These are phyloP conservation scores for Phytophthora boehmeriae DNA, from an alignment of 352 stramenopile genomes.

Conservation along the genomic window DNA sequence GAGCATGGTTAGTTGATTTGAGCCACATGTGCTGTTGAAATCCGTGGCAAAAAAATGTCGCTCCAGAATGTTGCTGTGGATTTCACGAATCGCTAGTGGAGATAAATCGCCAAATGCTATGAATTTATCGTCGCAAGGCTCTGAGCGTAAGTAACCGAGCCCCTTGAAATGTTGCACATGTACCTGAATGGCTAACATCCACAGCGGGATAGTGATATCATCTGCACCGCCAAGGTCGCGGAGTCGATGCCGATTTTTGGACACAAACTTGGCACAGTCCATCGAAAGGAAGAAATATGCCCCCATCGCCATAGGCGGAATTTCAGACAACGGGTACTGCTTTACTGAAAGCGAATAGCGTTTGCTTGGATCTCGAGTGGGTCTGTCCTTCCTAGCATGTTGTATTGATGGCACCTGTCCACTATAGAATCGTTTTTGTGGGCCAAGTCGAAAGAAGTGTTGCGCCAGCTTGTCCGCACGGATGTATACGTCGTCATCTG, in stretches of 20 bases:
- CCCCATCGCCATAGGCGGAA: constrained; percentile 41
- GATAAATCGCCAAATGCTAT: constrained; percentile 49
- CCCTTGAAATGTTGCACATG: constrained; percentile 31
- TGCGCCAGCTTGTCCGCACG: constrained; percentile 16
- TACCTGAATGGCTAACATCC: constrained; percentile 59
- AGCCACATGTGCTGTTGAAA: constrained; percentile 38
- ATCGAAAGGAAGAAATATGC: constrained; percentile 49
- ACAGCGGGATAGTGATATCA: constrained; percentile 60
- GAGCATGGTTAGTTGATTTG: not conserved
- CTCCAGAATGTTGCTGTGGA: constrained; percentile 38
- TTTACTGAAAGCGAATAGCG: constrained; percentile 34
- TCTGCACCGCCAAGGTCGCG: constrained; percentile 45
- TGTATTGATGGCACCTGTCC: constrained; percentile 6
- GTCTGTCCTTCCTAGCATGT: constrained; percentile 9
- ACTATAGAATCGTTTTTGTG: constrained; percentile 16
- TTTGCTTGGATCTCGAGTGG: constrained; percentile 19
- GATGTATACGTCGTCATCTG: constrained; percentile 57
- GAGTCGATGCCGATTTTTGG: constrained; percentile 31
- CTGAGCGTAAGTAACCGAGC: constrained; percentile 37
- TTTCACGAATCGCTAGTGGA: constrained; percentile 31
- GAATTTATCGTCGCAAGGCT: constrained; percentile 33
- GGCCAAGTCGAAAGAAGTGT: not conserved
- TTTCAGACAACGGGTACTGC: constrained; percentile 30
- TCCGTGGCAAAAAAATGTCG: constrained; percentile 33
- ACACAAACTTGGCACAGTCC: constrained; percentile 49